phyloP scores from a whole-genome alignment of 73 alveolate species.

The Paramecium octaurelia region DNA sequence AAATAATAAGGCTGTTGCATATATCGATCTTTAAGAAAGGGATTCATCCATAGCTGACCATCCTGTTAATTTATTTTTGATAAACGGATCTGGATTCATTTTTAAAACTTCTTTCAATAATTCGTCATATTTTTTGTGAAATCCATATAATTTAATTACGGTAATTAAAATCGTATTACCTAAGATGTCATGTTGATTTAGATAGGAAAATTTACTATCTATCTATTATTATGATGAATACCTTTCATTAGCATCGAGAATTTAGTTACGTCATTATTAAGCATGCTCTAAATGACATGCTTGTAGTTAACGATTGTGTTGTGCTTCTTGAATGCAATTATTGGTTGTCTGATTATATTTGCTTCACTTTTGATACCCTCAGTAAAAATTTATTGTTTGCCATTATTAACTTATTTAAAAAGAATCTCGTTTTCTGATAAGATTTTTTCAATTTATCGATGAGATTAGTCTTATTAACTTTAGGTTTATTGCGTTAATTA shows the following conservation, averaged over 20 bases:
- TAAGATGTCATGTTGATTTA: not conserved
- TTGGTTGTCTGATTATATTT: constrained; percentile 4
- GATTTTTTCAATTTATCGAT: not conserved
- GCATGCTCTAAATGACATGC: not conserved
- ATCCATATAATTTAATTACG: not conserved
- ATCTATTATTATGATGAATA: not conserved
- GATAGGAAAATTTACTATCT: not conserved
- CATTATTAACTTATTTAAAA: not conserved
- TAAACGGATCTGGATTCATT: constrained; percentile 44
- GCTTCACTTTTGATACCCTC: constrained; percentile 8
- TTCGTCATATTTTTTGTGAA: not conserved
- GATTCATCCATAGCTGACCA: constrained; percentile 57
- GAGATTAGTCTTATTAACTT: constrained; percentile 4
- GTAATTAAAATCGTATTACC: constrained; percentile 7
- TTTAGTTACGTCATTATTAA: not conserved
- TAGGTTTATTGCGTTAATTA: not conserved
- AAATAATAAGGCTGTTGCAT: constrained; percentile 43
- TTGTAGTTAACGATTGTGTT: not conserved
- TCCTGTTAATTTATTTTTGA: not conserved
- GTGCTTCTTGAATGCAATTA: constrained; percentile 21
- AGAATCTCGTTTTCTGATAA: not conserved
- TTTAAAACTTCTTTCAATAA: constrained; percentile 20
- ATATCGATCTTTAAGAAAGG: constrained; percentile 21
- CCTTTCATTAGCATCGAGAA: not conserved
- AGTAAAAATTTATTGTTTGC: not conserved